These are phyloP conservation scores for Fusarium luffae DNA, from an alignment of 2,329 filamentous ascomycete species.

Conservation along the genomic window DNA sequence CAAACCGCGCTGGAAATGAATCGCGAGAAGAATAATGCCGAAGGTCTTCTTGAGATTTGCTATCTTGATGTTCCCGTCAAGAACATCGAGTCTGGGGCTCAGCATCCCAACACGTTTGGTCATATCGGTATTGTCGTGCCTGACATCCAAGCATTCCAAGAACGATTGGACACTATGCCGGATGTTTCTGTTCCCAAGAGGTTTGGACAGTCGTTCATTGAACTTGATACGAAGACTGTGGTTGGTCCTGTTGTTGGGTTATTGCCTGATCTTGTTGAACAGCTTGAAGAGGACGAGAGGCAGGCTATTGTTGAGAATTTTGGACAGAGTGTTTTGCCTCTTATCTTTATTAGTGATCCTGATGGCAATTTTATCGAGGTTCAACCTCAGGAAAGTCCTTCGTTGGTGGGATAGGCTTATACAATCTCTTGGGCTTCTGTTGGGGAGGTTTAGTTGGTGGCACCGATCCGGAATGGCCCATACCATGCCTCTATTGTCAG, in stretches of 20 bases:
- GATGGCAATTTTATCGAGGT: conserved; percentile 22
- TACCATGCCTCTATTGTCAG: neutral
- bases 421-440: neutral
- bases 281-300: conserved; percentile 3
- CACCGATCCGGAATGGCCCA: neutral
- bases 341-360: conserved; percentile 6
- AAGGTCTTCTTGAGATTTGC: conserved; percentile 3
- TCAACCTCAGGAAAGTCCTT: neutral
- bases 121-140: conserved; percentile 9
- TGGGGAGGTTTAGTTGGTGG: too few species aligned
- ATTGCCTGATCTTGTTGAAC: neutral
- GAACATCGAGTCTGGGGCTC: neutral
- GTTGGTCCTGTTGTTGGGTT: conserved; percentile 2
- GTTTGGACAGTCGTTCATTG: neutral
- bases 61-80: neutral
- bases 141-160: neutral
- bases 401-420: neutral
- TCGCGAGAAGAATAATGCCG: conserved; percentile 7
- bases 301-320: neutral
- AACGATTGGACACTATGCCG: conserved; percentile 1
- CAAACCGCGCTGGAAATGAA: conserved; percentile 9
- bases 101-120: conserved; percentile 2
- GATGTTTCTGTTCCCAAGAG: conserved; percentile 1
- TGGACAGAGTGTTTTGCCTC: neutral
- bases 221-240: neutral